Evolutionary conservation across 2,329 filamentous ascomycete genomes (phyloP).

Genomic region (Phaeomoniella chlamydospora): DNA sequence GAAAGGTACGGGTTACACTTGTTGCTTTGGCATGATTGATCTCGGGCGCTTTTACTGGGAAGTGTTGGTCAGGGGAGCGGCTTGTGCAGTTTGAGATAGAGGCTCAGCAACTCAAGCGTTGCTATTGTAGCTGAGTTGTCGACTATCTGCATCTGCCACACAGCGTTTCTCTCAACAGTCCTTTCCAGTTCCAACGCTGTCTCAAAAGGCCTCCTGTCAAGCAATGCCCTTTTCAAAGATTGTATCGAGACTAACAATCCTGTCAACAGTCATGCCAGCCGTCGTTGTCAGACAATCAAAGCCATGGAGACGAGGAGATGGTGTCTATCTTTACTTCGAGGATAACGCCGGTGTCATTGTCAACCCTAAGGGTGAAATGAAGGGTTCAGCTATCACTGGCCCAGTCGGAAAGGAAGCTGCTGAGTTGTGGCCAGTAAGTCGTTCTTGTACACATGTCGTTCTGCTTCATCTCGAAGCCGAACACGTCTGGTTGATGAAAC

Average conservation of each 20-base stretch:
- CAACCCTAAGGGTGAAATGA: conserved; percentile 99
- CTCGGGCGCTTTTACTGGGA: too few species aligned
- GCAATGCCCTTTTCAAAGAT: too few species aligned
- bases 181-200: too few species aligned
- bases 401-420: conserved; percentile 99
- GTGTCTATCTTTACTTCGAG: conserved; percentile 99
- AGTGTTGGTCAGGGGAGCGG: too few species aligned
- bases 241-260: too few species aligned
- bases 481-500: conserved; percentile 2
- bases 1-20: conserved; percentile 44
- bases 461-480: not conserved
- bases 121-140: too few species aligned
- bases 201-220: too few species aligned
- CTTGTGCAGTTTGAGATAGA: too few species aligned
- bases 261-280: conserved; percentile 79
- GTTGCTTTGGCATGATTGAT: too few species aligned
- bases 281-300: conserved; percentile 98
- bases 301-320: conserved; percentile 97
- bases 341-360: conserved; percentile 99
- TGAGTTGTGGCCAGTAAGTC: conserved; percentile 92
- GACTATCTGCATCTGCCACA: too few species aligned
- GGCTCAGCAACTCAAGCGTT: too few species aligned
- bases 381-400: conserved; percentile 98
- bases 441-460: not conserved
- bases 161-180: too few species aligned